phyloP scores from a whole-genome alignment of 2,329 filamentous ascomycete species.

The Microsporum ferrugineum region DNA sequence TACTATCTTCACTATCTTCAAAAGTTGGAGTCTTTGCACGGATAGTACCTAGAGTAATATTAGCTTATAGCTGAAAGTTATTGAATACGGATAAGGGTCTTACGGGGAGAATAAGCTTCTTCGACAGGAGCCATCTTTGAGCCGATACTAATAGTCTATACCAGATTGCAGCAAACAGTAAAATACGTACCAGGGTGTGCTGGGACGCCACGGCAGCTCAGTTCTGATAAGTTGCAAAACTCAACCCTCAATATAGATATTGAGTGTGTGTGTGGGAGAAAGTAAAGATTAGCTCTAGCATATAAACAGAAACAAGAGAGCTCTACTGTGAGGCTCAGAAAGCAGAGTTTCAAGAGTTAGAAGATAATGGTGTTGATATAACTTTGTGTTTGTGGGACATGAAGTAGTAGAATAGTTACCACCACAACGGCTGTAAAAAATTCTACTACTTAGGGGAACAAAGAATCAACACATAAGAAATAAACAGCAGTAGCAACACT shows the following conservation, averaged over 20 bases:
- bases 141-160: no score
- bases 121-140: background rate
- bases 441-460: background rate
- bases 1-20: background rate
- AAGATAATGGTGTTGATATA: background rate
- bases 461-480: background rate
- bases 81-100: background rate
- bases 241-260: background rate
- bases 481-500: background rate
- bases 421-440: background rate
- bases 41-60: conserved; percentile 8
- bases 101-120: background rate
- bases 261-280: background rate
- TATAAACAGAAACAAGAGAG: background rate
- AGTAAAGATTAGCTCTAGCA: background rate
- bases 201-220: background rate
- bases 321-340: background rate
- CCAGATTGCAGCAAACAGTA: background rate
- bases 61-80: background rate
- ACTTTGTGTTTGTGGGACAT: background rate
- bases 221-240: background rate
- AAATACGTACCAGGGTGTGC: background rate
- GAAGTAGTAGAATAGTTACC: background rate
- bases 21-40: conserved; percentile 3
- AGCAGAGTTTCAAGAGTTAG: background rate